Evolutionary conservation across 768 basidiomycete genomes (phyloP).

Genomic region (Agrocybe pediades): DNA sequence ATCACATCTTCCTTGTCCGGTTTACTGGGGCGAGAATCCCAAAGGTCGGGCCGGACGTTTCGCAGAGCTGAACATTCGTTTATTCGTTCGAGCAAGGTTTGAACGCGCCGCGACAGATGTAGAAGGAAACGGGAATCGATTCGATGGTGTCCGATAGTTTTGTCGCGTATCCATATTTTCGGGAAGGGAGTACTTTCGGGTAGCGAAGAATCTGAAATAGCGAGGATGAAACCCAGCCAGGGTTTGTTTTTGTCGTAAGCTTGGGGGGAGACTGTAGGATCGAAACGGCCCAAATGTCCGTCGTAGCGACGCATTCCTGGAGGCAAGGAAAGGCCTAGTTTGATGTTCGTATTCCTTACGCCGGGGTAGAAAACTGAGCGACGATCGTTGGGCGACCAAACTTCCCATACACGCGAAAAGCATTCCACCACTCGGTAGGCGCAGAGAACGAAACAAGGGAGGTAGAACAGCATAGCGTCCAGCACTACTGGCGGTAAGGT

Average conservation of each 20-base stretch:
- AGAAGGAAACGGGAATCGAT: too few relatives aligned
- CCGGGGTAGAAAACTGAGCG: too few relatives aligned
- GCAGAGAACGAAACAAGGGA: constrained; percentile 9
- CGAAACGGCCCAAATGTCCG: constrained; percentile 14
- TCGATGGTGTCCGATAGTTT: too few relatives aligned
- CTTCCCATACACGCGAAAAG: too few relatives aligned
- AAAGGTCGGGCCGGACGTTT: too few relatives aligned
- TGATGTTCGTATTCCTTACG: not conserved
- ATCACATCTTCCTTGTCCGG: too few relatives aligned
- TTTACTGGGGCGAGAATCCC: too few relatives aligned
- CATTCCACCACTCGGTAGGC: constrained; percentile 1
- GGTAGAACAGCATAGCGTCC: not conserved
- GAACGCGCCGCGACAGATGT: too few relatives aligned
- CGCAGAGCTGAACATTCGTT: too few relatives aligned
- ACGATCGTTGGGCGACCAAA: too few relatives aligned
- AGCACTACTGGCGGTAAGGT: not conserved
- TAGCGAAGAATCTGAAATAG: fast-evolving
- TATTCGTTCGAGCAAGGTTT: too few relatives aligned
- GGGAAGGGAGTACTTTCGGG: not conserved
- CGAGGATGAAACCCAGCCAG: constrained; percentile 8
- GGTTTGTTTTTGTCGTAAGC: not conserved
- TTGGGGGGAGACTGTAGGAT: constrained; percentile 13
- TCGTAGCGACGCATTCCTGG: constrained; percentile 1
- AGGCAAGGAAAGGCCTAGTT: not conserved
- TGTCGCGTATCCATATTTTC: not conserved